Percentiles rank a stretch among this genome's conserved stretches.
These are phyloP conservation scores for Hibiscus trionum DNA, from an alignment of 345 rosid species.

Conservation along the genomic window DNA sequence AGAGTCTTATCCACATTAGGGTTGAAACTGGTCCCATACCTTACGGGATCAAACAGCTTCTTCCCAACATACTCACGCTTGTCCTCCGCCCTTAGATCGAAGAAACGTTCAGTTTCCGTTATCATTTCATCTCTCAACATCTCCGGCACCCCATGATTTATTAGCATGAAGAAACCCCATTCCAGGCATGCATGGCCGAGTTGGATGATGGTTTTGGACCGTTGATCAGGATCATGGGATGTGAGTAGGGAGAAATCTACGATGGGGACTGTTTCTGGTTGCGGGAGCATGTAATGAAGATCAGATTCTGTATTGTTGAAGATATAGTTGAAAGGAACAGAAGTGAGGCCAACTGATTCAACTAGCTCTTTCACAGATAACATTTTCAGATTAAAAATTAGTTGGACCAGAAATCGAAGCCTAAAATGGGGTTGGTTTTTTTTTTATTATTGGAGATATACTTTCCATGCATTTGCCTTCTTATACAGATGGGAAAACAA, in stretches of 20 bases:
- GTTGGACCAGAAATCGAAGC: background rate
- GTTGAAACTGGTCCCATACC: constrained; percentile 34
- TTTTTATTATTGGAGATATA: too few species aligned
- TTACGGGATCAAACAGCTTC: constrained; percentile 27
- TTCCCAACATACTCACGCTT: constrained; percentile 23
- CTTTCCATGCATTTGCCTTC: background rate
- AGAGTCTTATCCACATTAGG: constrained; percentile 9
- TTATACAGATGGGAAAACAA: background rate
- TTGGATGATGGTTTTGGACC: constrained; percentile 22
- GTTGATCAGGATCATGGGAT: constrained; percentile 23
- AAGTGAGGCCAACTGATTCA: constrained; percentile 11
- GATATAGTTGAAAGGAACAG: constrained; percentile 17
- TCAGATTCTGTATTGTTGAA: constrained; percentile 11
- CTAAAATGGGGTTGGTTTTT: background rate
- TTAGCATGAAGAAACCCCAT: constrained; percentile 57
- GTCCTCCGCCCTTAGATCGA: constrained; percentile 23
- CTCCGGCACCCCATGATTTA: background rate
- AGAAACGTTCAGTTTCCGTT: constrained; percentile 12
- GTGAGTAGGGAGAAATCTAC: constrained; percentile 36
- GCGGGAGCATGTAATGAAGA: background rate
- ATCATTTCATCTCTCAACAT: constrained; percentile 16
- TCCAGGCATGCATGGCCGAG: constrained; percentile 44
- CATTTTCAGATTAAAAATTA: background rate
- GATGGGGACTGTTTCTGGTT: constrained; percentile 28
- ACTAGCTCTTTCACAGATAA: constrained; percentile 19